Conservation (phyloP, 2,329 filamentous ascomycete genomes). For the Didymella exigua region DNA sequence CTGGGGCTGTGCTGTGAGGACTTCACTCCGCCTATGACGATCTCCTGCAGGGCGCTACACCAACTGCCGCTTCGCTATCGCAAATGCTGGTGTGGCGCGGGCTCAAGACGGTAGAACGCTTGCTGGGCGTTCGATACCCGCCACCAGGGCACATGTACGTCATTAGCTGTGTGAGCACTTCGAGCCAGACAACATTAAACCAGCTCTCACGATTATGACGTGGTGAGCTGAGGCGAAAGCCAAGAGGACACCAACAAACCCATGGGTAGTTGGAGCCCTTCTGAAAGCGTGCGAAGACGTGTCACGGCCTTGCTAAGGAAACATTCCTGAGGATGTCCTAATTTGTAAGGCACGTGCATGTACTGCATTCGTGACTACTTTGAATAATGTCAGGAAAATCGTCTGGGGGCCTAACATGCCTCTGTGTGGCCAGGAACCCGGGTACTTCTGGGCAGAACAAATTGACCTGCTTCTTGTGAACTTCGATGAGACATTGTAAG, state of each 20-base stretch:
- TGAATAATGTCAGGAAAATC: too few relatives aligned
- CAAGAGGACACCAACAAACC: neutral
- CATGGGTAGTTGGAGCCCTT: neutral
- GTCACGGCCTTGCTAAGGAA: neutral
- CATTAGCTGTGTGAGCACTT: neutral
- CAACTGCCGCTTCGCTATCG: slow-evolving; percentile 5
- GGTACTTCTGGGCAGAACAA: too few relatives aligned
- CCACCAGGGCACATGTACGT: slow-evolving; percentile 6
- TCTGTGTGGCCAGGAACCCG: too few relatives aligned
- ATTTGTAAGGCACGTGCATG: neutral
- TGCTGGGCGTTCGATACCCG: neutral
- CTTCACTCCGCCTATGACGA: slow-evolving; percentile 25
- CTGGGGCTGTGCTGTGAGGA: slow-evolving; percentile 11
- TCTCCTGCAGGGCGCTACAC: slow-evolving; percentile 24
- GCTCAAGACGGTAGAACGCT: slow-evolving; percentile 2
- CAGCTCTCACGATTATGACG: neutral
- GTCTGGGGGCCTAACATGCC: too few relatives aligned
- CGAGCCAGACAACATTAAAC: neutral
- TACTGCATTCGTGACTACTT: neutral
- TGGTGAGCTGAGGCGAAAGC: neutral
- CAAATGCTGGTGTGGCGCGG: neutral
- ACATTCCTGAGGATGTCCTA: neutral
- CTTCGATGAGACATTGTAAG: too few relatives aligned
- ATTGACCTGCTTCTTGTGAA: too few relatives aligned
- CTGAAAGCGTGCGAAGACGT: neutral